phyloP scores from a whole-genome alignment of 2,329 filamentous ascomycete genomes.

The Penicillium sp. region DNA sequence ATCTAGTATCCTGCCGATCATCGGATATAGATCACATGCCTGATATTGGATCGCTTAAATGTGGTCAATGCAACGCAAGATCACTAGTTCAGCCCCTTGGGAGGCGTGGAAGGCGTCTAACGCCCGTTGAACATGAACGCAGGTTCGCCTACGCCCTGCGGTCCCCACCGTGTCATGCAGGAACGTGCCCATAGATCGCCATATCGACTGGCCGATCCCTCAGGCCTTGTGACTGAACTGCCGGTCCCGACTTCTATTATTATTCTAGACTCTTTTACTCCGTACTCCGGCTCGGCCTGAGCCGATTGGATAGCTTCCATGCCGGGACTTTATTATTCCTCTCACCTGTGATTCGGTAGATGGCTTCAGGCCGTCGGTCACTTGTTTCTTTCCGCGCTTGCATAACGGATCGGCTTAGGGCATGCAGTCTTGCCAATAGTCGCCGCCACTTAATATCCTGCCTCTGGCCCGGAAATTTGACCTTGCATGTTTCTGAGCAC shows the following conservation, averaged over 20 bases:
- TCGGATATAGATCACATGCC: background rate
- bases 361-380: background rate
- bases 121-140: background rate
- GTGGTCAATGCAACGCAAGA: background rate
- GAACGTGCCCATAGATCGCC: constrained; percentile 5
- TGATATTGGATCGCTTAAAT: background rate
- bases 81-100: background rate
- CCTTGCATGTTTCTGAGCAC: background rate
- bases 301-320: background rate
- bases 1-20: background rate
- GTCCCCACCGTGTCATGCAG: constrained; percentile 1
- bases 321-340: background rate
- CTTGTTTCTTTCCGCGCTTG: background rate
- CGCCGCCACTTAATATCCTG: background rate
- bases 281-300: background rate
- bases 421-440: background rate
- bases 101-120: background rate
- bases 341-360: background rate
- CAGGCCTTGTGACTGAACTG: background rate
- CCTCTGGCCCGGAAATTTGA: background rate
- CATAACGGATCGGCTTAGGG: background rate
- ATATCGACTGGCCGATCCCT: constrained; percentile 4
- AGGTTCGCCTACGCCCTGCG: background rate
- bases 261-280: background rate
- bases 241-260: background rate